These are phyloP conservation scores for Chaetomidium leptoderma DNA, from an alignment of 495 filamentous ascomycete genomes.

Conservation along the genomic window DNA sequence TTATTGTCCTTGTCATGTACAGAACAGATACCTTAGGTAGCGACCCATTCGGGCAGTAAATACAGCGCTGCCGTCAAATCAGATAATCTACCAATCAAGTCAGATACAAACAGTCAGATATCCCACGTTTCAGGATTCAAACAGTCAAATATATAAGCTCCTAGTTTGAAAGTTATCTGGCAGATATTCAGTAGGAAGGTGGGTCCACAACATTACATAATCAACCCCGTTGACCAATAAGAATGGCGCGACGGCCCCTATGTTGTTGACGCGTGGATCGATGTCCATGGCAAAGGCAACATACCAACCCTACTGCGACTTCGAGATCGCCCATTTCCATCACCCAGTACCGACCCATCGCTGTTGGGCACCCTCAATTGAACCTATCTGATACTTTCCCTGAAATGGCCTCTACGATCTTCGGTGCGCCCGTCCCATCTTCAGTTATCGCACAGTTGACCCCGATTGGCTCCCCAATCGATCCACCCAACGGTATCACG, in stretches of 20 bases:
- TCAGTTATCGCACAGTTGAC: not conserved
- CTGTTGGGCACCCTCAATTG: too few relatives aligned
- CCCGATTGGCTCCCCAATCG: not conserved
- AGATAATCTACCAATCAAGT: constrained; percentile 1
- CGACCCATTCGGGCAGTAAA: too few relatives aligned
- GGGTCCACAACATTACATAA: not conserved
- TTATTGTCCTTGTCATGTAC: too few relatives aligned
- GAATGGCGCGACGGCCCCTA: too few relatives aligned
- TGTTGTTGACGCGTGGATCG: too few relatives aligned
- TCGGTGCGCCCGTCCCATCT: not conserved
- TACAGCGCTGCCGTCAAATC: not conserved
- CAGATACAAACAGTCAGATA: constrained; percentile 1
- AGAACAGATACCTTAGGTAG: too few relatives aligned
- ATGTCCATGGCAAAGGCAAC: too few relatives aligned
- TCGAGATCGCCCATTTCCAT: too few relatives aligned
- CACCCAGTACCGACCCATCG: too few relatives aligned
- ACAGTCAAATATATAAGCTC: not conserved
- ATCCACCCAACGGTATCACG: not conserved
- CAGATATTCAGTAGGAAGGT: not conserved
- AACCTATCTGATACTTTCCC: not conserved
- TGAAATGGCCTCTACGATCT: not conserved
- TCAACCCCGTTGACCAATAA: not conserved
- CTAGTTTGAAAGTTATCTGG: not conserved
- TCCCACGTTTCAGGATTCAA: not conserved
- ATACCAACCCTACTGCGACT: too few relatives aligned